Conservation (phyloP, 2,329 filamentous ascomycete genomes). For the Pseudocercospora macadamiae region DNA sequence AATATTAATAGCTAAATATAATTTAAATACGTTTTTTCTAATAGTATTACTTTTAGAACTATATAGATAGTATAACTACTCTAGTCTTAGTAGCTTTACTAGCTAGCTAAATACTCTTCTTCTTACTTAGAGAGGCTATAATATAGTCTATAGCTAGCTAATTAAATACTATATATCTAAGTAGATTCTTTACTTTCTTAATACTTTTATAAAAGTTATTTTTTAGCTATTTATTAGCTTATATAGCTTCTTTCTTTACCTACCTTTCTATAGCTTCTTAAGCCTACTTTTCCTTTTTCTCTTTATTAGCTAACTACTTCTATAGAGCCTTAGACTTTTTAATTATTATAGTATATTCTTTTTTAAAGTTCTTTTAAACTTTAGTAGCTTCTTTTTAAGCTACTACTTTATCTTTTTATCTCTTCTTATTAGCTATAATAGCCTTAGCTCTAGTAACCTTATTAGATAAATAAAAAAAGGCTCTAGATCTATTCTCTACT, state of each 20-base stretch:
- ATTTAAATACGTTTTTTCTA: too few species aligned
- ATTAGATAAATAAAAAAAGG: neutral
- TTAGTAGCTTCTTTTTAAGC: neutral
- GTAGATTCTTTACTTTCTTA: too few species aligned
- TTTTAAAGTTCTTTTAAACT: neutral
- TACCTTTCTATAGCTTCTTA: neutral
- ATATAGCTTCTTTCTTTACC: neutral
- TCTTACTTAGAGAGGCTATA: neutral
- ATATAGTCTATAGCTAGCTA: neutral
- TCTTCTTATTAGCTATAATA: too few species aligned
- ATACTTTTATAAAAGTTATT: neutral
- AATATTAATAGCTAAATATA: too few species aligned
- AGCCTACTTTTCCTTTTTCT: too few species aligned
- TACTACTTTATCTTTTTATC: neutral
- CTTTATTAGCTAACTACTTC: neutral
- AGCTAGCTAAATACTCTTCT: too few species aligned
- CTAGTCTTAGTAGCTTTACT: too few species aligned
- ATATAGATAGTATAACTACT: too few species aligned
- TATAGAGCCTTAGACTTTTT: neutral
- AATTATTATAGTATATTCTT: neutral
- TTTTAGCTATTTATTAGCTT: neutral
- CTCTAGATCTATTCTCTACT: neutral
- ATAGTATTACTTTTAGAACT: too few species aligned
- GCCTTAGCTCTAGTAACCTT: too few species aligned
- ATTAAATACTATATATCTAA: neutral